Evolutionary conservation across 768 basidiomycete species (phyloP), one percentile per base, ranked within the genome.

Genomic region (Podaxis sp.): DNA sequence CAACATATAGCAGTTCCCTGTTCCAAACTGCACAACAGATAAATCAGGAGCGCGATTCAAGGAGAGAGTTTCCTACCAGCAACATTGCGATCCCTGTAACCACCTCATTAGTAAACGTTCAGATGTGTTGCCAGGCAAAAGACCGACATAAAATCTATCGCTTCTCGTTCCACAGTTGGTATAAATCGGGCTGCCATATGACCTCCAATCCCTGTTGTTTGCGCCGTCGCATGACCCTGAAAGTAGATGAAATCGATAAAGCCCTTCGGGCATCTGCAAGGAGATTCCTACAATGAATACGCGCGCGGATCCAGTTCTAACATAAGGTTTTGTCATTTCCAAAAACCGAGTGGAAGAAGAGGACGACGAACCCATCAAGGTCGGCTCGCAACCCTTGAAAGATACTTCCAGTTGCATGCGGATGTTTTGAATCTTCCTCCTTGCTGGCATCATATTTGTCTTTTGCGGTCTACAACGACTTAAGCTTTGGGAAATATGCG

Each of bases 101-200:
- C 22, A 46, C 61, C 48, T 30, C 42, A 3, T 58, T 62, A 9
- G 55, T 42, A 51, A 12, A 28, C 58, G 26, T 40, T 36, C 26
- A 13, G 48, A 30, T 51, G 22, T 56, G 26, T 19, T 57, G 17
- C 15, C 15, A 33, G 26, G 24, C 24, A 53, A 15, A n/a, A 9
- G 42, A 72, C 87, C 74, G 69, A 92, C 89, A 94, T 89, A 33
- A 96, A 78, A 74, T 93, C 95, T 65, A 96, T 90, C 0, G 90
- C 91, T 76, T 99, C 96, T 65, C 96, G 85, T 73, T 99, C 96
- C 7, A 99, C 96, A 0, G 96, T 98, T 9, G 95, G 93, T 61
- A 99, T 96, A 70, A 97, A 97, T 2, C 95, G 81, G 8, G 92
- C 88, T 0, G 93, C 77, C 75, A 84, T 82, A 67, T 83, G 83